Evolutionary conservation across 228 moss, liverwort and hornwort genomes (phyloP), one percentile per base, ranked within the genome.

Genomic region (Sphagnum fallax): DNA sequence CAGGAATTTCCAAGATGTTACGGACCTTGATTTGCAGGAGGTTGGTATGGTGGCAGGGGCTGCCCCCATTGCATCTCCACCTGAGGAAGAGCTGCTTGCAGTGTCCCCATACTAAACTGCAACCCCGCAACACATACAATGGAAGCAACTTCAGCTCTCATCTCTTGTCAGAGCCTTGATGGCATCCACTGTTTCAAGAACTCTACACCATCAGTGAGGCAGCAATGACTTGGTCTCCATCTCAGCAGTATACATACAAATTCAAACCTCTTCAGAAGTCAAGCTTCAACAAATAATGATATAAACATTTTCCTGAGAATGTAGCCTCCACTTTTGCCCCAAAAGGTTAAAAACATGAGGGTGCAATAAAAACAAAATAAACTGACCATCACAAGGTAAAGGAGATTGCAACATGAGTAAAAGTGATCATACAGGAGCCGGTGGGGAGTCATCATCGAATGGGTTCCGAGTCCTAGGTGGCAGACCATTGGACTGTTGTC

Each of bases 61-160:
- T 80, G 84, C 0, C 77, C 72, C 84, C 80, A 80, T 62, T 80
- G 80, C 67, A 75, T 70, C 53, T 77, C 78, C 51, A 84, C 77
- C 66, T 73, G 84, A 58, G 80, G 80, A 51, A 84, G 66, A 7
- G 78, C 84, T 60, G 80, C 77, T 80, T 84, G 78, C 75, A 84
- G 71, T 47, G 80, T 75, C 51, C 78, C 78, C 84, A 80, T 80
- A 71, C 69, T 84, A 16, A 84, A 84, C 84, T 84, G 73, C 78
- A 75, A 3, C 32, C 32, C 32, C 32, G 32, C 32, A 32, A 32
- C 32, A 32, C 32, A 32, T 32, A 32, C 32, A 32, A 32, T 32
- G 32, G 32, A 32, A 32, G 32, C 32, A 32, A 32, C 32, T 2
- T 32, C 32, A 32, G 32, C 32, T 32, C 32, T 32, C 32, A 32